Conservation (phyloP, 176 grass and related monocot species). For the Poa annua region DNA sequence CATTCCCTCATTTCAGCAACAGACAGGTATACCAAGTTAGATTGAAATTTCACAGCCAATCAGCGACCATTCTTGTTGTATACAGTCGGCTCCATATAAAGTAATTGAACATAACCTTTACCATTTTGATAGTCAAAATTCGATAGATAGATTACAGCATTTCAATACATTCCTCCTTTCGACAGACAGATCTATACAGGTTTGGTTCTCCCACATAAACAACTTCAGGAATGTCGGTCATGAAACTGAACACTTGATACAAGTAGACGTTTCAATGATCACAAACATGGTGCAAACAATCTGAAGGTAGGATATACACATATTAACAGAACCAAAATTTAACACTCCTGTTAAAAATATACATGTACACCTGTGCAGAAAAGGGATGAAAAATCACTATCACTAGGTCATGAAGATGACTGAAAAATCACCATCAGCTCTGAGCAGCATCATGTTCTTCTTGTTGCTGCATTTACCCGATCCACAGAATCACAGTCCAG, state of each 20-base stretch:
- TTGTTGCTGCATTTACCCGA: not conserved
- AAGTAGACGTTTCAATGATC: not conserved
- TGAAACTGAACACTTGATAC: constrained; percentile 23
- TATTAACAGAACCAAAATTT: constrained; percentile 28
- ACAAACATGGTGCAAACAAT: not conserved
- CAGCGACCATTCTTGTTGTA: not conserved
- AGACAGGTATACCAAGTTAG: not conserved
- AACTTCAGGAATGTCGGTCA: not conserved
- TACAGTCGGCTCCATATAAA: not conserved
- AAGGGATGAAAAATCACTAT: constrained; percentile 9
- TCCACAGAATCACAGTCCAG: not conserved
- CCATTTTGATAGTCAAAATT: constrained; percentile 14
- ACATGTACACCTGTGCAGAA: not conserved
- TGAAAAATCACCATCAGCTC: not conserved
- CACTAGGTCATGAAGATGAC: not conserved
- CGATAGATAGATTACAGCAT: not conserved
- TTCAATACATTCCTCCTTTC: not conserved
- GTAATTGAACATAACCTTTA: not conserved
- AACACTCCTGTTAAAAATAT: constrained; percentile 8
- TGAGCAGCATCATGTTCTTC: not conserved
- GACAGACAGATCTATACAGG: not conserved
- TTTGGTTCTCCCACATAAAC: not conserved
- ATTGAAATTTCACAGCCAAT: not conserved
- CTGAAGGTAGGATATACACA: not conserved
- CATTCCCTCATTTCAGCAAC: not conserved